Evolutionary conservation across 257 asterid genomes (phyloP), one percentile per base, ranked within the genome.

Genomic region (Primulina eburnea): DNA sequence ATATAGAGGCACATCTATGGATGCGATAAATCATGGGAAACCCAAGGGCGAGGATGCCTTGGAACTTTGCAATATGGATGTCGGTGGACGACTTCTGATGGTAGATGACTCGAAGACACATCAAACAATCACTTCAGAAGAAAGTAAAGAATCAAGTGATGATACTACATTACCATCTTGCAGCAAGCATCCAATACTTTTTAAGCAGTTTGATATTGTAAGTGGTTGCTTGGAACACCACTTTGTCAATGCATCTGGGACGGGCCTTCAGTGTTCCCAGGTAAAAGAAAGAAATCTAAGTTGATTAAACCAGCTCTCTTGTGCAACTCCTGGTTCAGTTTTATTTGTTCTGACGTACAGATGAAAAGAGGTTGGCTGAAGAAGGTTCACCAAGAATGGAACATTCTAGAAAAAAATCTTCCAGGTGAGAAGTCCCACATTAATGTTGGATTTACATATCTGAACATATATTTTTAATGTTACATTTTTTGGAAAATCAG

Each of bases 321-420:
- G 11, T 63, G 33, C 60, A n/a, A 32, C 40, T 64, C 20, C 47
- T 68, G 53, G 56, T 71, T 62, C 20, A 50, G n/a, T 29, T 72
- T 79, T 69, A 4, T 17, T 69, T 65, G 24, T 50, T 8, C 70
- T 66, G 33, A 58, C 66, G 53, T 75, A 65, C 86, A 91, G 97
- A 73, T 84, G 63, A 89, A 77, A 77, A 78, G 86, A 80, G 64
- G 83, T 65, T 94, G 99, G 98, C 73, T 85, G 73, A 94, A 84
- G 83, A 88, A 81, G 85, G 88, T 94, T 67, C 89, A 88, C 71
- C 83, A 87, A 83, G 99, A 94, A 83, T 94, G 99, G 99, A 82
- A 82, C 83, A 84, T 87, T 81, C 82, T 94, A 73, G 86, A 85
- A 79, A 87, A 83, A 71, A 86, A 89, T 82, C 95, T 94, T 72